Base-by-base conservation (phyloP, 1,284 basidiomycete species). In the Boletus semigastroideus region DNA sequence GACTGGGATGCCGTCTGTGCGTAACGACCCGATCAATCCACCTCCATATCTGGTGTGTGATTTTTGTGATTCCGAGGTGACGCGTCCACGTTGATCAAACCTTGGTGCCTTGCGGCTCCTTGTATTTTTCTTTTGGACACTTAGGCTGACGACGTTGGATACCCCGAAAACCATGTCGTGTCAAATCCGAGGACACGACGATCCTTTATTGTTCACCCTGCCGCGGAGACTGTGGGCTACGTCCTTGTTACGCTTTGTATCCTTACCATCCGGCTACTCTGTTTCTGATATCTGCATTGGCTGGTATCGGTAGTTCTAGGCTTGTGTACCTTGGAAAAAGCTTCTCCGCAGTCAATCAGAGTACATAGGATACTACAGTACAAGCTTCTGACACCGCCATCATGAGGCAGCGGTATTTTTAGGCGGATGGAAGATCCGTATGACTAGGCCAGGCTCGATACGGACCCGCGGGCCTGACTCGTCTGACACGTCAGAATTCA, bases 181-280 rank as follows among this genome's bases (percentile, higher is more conserved):
- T 39, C 59, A 27, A 39, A 14, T 45, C 49, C 56, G 17, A n/a
- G 48, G 43, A 17, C 37, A 36, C 46, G 28, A 4, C 46, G n/a
- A 37, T 22, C 17, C 34, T 20, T 49, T 17, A 36, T 50, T 50
- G 13, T 41, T 34, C 54, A 47, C 54, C 52, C 50, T 4, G 51
- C 45, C 31, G 52, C 47, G 30, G 55, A 55, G 39, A 48, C 51
- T 10, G 43, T 49, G 16, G 53, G 53, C 43, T 57, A 52, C 28
- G 42, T 56, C 19, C 44, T 52, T 33, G 25, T 59, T 8, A 54
- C 48, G 19, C 45, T 54, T 39, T 58, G 62, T 56, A 50, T 53
- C 27, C 52, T 61, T 20, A 42, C 48, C n/a, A 31, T 63, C n/a
- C 49, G 56, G 41, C 12, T 66, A 19, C 58, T 59, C 50, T 62